Evolutionary conservation across 345 rosid genomes (phyloP), one percentile per base, ranked within the genome.

Genomic region (Lumnitzera racemosa): DNA sequence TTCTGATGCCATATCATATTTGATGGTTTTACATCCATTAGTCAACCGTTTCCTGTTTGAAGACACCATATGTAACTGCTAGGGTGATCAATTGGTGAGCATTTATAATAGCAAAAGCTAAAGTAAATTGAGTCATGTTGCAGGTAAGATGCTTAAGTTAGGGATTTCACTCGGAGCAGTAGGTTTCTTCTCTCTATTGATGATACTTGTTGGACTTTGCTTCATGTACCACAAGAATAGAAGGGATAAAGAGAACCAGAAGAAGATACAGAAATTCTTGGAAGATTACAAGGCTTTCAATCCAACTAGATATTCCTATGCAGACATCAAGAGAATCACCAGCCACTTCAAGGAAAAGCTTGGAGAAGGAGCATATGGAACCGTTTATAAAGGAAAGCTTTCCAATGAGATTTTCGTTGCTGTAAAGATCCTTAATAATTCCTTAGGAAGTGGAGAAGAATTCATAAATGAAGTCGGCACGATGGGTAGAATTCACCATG

Each of bases 301-400:
- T 59, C 66, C 74, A 3, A 59, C 62, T 2, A 46, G 70, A 12
- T 70, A 36, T 36, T 4, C 43, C 43, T 36, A 36, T 36, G 7
- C 43, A 36, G 43, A 36, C 43, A 36, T 36, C 43, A 36, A 36
- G 43, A 36, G 43, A 36, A 62, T 51, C 23, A 68, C 67, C 24
- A 49, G 51, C 12, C 51, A 68, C 51, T 56, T 62, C 24, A 51
- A 53, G 49, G 55, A 65, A 25, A 65, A 69, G 36, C 53, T 73
- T 41, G 73, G 73, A 5, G 24, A 69, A 58, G 77, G 77, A 17
- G 77, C 59, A 12, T 73, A 61, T 31, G 74, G 74, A 41, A 68
- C 55, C 1, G 74, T 41, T 52, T 36, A 36, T 36, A 36, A 36
- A 36, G 43, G 5, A 36, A 36, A 36, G 8, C 5, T 36, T 36